Base-by-base conservation (phyloP, 129 eudicot species). In the Erigeron canadensis region DNA sequence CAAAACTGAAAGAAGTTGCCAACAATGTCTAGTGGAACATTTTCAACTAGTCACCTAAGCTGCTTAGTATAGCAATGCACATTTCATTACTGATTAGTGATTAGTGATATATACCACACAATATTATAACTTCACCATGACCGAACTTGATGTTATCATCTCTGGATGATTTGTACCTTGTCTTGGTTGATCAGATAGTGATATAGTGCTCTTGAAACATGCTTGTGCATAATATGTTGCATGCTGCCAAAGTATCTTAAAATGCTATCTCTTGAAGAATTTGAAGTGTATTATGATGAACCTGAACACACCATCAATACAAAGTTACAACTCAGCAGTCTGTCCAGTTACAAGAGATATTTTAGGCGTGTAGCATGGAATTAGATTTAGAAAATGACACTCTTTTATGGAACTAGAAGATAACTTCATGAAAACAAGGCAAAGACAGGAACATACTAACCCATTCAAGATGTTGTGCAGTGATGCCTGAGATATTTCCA, bases 401-500 rank as follows among this genome's bases (percentile, higher is more conserved):
- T 17, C 55, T 5, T 12, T 41, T 44, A 42, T 2, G 19, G 37
- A 15, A 38, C 7, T 38, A 7, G 56, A 43, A 44, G 12, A 44
- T 44, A 47, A 15, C 39, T 47, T 19, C 45, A 58, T 46, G 9
- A 74, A 72, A 67, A 16, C 60, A n/a, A n/a, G 17, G 40, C 13
- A 37, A 73, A 69, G 16, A 63, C 53, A 17, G 1, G 8, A 34
- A 18, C 63, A 69, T 62, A 38, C 44, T 72, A 82, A 93, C 97
- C 98, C 98, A 89, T 87, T 94, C 98, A 74, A 94, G 95, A 79
- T 94, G 98, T 42, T 94, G 98, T 47, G 96, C 98, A 15, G 98
- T 94, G 68, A 94, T 87, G 54, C 97, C 97, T 57, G 98, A 86
- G 56, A 80, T 78, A 67, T 89, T 87, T 75, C 96, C 98, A 42